Evolutionary conservation across 345 rosid species (phyloP), one percentile per base, ranked within the genome.

Genomic region (Gossypium stocksii): DNA sequence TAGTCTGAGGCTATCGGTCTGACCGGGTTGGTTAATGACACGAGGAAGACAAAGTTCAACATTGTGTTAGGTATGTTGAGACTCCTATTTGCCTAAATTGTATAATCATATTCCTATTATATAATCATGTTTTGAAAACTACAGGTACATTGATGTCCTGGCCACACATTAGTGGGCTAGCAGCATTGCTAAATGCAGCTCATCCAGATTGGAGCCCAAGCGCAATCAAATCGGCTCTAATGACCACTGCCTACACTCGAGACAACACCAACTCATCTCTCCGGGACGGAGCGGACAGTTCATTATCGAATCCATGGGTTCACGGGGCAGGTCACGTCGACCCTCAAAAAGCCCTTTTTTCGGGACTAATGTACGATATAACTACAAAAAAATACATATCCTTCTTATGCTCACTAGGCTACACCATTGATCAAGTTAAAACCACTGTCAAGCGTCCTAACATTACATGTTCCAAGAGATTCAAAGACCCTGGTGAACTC

Each of bases 71-170:
- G 98, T 93, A 79, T 48, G 19, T 22, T 54, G 53, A 29, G 79
- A 79, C 80, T 80, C 80, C 59, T 57, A 74, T 60, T 34, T 5
- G 41, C 41, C 41, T 5, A 34, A 34, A 34, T 34, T 34, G 41
- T 34, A 34, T 1, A 7, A 62, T 74, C 23, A 27, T 57, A 3
- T 63, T 22, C 2, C 1, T 17, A 5, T 34, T 34, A 1, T 23
- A 23, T 23, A 34, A 34, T 34, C 38, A 34, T 34, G 41, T 48
- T 9, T 13, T 44, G 63, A 51, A 4, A 52, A 60, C 43, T 77
- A 1, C 72, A 93, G 98, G 97, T 44, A 93, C 98, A 17, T 94
- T 97, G 0, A 94, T 94, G 98, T 91, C 98, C 0, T 94, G 98
- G 85, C 97, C 98, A 0, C 98, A 94, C 80, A 82, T 93, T 58